Percentiles rank a stretch among this genome's conserved stretches.
Conservation (phyloP, 768 basidiomycete genomes). For the Megacollybia marginata region DNA sequence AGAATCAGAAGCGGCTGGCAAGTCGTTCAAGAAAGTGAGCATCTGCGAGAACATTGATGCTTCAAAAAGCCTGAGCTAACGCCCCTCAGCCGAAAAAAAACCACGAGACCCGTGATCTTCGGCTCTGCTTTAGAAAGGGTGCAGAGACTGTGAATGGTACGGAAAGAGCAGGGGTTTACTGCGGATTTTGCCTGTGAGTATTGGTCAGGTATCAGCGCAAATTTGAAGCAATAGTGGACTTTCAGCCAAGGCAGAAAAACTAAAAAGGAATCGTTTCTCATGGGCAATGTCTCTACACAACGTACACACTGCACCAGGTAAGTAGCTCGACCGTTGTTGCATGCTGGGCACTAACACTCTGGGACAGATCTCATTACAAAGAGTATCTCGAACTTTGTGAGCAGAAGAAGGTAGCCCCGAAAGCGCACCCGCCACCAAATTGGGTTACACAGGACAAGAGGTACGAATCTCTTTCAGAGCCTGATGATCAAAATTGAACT, state of each 20-base stretch:
- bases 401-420: conserved; percentile 2
- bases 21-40: not conserved
- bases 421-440: conserved; percentile 6
- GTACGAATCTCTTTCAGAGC: not conserved
- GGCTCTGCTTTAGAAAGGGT: conserved; percentile 6
- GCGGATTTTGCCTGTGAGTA: conserved; percentile 6
- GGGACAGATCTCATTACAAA: conserved; percentile 6
- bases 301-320: conserved; percentile 7
- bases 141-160: conserved; percentile 3
- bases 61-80: not conserved
- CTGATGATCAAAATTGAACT: not conserved
- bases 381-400: conserved; percentile 4
- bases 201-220: not conserved
- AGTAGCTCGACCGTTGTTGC: no score
- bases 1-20: not conserved
- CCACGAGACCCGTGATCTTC: conserved; percentile 6
- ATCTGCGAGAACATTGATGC: not conserved
- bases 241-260: not conserved
- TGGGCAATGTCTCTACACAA: conserved; percentile 6
- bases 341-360: no score
- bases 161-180: conserved; percentile 1
- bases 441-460: not conserved
- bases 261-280: conserved; percentile 4
- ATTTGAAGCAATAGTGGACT: not conserved
- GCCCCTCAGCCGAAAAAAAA: not conserved